Conservation (phyloP, 1,284 basidiomycete genomes). For the Naganishia sp. region DNA sequence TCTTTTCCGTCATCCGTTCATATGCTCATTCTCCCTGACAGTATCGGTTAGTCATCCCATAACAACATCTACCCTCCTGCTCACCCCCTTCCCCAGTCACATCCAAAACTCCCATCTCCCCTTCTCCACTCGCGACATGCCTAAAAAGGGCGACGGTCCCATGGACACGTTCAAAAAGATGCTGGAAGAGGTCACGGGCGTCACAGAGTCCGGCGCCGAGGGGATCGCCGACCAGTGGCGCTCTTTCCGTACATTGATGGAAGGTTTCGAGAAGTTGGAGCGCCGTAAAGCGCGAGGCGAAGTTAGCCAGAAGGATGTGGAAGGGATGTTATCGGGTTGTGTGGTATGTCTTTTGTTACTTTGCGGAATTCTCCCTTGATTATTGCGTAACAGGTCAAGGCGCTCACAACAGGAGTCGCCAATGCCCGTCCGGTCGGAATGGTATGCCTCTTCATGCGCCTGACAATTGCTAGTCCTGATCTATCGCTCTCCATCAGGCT, state of each 20-base stretch:
- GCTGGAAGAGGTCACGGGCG: conserved; percentile 51
- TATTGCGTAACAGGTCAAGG: conserved; percentile 26
- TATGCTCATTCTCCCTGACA: neutral
- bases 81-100: conserved; percentile 44
- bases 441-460: neutral
- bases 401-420: conserved; percentile 31
- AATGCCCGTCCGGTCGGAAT: conserved; percentile 27
- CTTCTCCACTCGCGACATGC: conserved; percentile 45
- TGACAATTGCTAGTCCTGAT: neutral
- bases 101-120: conserved; percentile 51
- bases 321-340: conserved; percentile 44
- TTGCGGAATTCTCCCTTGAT: neutral
- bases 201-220: conserved; percentile 47
- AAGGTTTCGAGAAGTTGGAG: conserved; percentile 47
- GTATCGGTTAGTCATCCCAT: conserved; percentile 32
- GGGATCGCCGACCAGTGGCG: conserved; percentile 43
- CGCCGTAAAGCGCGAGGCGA: conserved; percentile 17
- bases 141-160: conserved; percentile 39
- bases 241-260: conserved; percentile 47
- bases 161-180: conserved; percentile 47
- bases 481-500: conserved; percentile 1
- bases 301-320: conserved; percentile 36
- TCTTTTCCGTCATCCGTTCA: neutral
- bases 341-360: conserved; percentile 35
- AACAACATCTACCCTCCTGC: neutral